Evolutionary conservation across 176 grass and related monocot genomes (phyloP), one percentile per base, ranked within the genome.

Genomic region (Lolium perenne): DNA sequence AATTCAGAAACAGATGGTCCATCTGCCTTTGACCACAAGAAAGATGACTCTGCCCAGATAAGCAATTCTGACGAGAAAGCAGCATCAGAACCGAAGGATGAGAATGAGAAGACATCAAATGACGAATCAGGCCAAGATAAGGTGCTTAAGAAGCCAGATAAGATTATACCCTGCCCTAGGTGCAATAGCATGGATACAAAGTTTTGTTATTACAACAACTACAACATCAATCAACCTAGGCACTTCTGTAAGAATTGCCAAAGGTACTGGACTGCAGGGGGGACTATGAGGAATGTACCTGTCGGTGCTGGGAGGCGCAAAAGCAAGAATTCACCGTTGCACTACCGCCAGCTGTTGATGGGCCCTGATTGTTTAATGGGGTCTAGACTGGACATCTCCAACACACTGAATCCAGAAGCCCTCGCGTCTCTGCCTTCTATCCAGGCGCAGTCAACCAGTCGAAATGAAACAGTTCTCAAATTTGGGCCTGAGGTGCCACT

Each of bases 231-330:
- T 77, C 94, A 95, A 67, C 94, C 89, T 29, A 87, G 94, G 67
- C 89, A 96, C 85, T 96, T 94, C 75, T 96, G 94, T 77, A 96
- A 96, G 85, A 96, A 94, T 10, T 96, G 94, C 61, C 95, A 97
- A 84, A 80, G 89, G 85, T 94, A 95, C 73, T 92, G 94, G 94
- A 96, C 94, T 88, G 94, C 91, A 55, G 94, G 94, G 16, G 91
- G 94, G 25, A 90, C 78, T 62, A 96, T 96, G 94, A 91, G 94
- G 54, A 96, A 96, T 78, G 91, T 96, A 43, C 94, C 94, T 77
- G 91, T 96, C 15, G 94, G 94, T 67, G 87, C 94, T 62, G 94
- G 94, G 32, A 89, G 94, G 79, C 94, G 94, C 72, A 96, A 92
- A 87, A 96, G 89, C 68, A 96, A 94, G 87, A 86, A 84, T 35